Conservation (phyloP, 176 grass and related monocot species). For the Sorghum bicolor region Sorghum_bicolor_NCBIv3 NC_012870.2:8359501-8360000, state of each 20-base stretch:
- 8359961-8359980: background rate
- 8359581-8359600: slow-evolving; percentile 57
- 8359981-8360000: background rate
- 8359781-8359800: slow-evolving; percentile 67
- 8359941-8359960: background rate
- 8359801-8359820: slow-evolving; percentile 95
- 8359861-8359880: background rate
- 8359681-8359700: slow-evolving; percentile 10
- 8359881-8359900: background rate
- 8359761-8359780: slow-evolving; percentile 83
- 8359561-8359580: slow-evolving; percentile 49
- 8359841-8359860: slow-evolving; percentile 20
- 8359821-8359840: slow-evolving; percentile 73
- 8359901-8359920: background rate
- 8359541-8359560: slow-evolving; percentile 62
- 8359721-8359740: slow-evolving; percentile 98
- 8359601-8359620: slow-evolving; percentile 62
- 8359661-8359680: background rate
- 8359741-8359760: slow-evolving; percentile 73
- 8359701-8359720: background rate
- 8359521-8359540: slow-evolving; percentile 36
- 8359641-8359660: slow-evolving; percentile 1
- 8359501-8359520: slow-evolving; percentile 33
- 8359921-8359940: background rate
- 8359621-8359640: slow-evolving; percentile 7